Conservation (phyloP, 2,329 filamentous ascomycete genomes). For the Botrytis deweyae region DNA sequence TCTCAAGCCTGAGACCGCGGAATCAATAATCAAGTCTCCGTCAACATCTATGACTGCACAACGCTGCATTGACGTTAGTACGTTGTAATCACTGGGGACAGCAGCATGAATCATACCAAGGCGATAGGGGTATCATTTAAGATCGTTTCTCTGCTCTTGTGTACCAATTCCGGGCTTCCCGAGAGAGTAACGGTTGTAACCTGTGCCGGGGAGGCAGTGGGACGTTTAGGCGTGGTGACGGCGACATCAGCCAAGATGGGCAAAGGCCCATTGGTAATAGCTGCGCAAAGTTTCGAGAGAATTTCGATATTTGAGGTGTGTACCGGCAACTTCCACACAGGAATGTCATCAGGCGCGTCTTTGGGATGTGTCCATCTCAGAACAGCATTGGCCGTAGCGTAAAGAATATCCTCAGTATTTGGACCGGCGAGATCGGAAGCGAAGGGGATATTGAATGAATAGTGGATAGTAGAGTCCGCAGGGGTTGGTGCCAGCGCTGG, state of each 20-base stretch:
- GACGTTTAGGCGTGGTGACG: slow-evolving; percentile 73
- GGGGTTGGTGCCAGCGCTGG: slow-evolving; percentile 66
- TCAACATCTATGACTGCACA: slow-evolving; percentile 94
- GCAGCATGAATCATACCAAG: slow-evolving; percentile 61
- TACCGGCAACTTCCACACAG: slow-evolving; percentile 86
- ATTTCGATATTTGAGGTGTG: slow-evolving; percentile 83
- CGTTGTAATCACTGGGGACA: neutral
- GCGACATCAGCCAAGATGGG: slow-evolving; percentile 82
- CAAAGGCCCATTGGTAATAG: slow-evolving; percentile 69
- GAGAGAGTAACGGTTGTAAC: slow-evolving; percentile 90
- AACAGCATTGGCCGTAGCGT: slow-evolving; percentile 84
- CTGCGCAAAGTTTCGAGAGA: slow-evolving; percentile 75
- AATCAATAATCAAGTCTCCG: slow-evolving; percentile 82
- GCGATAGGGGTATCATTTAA: slow-evolving; percentile 90
- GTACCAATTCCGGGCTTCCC: slow-evolving; percentile 81
- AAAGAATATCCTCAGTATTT: slow-evolving; percentile 90
- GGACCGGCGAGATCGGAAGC: slow-evolving; percentile 88
- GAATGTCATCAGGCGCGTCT: slow-evolving; percentile 78
- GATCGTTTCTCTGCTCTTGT: slow-evolving; percentile 85
- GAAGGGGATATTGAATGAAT: slow-evolving; percentile 97
- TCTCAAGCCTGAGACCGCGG: slow-evolving; percentile 64
- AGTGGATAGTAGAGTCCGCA: slow-evolving; percentile 77
- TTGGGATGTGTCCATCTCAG: slow-evolving; percentile 92
- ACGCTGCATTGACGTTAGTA: slow-evolving; percentile 57
- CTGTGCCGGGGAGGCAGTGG: slow-evolving; percentile 51